These are phyloP conservation scores for Alnus glutinosa DNA, from an alignment of 306 rosid species.

Conservation along the genomic window DNA sequence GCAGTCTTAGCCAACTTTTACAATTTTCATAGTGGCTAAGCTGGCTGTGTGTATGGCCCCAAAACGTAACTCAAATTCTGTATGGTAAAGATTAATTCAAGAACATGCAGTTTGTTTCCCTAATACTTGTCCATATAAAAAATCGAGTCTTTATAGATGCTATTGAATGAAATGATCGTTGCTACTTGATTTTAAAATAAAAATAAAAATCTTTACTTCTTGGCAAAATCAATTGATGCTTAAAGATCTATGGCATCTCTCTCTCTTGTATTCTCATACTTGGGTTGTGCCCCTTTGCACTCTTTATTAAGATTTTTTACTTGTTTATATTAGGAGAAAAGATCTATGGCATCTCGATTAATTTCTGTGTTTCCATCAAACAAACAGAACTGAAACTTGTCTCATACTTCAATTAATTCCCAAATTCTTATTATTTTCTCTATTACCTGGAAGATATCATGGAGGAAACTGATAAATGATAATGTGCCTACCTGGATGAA, in stretches of 20 bases:
- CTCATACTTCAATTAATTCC: background rate
- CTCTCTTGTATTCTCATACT: no score
- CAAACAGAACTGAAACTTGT: background rate
- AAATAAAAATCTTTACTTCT: background rate
- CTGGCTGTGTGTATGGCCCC: background rate
- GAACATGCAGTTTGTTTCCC: background rate
- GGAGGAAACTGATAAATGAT: background rate
- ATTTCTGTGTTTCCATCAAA: background rate
- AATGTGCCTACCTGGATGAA: background rate
- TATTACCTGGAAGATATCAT: background rate
- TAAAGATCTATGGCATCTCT: background rate
- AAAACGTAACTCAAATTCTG: background rate
- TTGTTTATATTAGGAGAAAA: no score
- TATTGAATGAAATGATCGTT: background rate
- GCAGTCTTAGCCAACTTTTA: background rate
- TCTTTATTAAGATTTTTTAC: no score
- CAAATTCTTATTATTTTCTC: background rate
- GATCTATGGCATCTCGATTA: no score
- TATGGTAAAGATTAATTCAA: no score
- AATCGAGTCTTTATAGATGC: background rate
- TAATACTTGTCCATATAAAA: background rate
- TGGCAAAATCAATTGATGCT: background rate
- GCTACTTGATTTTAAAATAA: background rate
- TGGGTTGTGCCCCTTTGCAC: no score
- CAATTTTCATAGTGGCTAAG: background rate